Evolutionary conservation across 768 basidiomycete species (phyloP), one percentile per base, ranked within the genome.

Genomic region (Collybia nuda): DNA sequence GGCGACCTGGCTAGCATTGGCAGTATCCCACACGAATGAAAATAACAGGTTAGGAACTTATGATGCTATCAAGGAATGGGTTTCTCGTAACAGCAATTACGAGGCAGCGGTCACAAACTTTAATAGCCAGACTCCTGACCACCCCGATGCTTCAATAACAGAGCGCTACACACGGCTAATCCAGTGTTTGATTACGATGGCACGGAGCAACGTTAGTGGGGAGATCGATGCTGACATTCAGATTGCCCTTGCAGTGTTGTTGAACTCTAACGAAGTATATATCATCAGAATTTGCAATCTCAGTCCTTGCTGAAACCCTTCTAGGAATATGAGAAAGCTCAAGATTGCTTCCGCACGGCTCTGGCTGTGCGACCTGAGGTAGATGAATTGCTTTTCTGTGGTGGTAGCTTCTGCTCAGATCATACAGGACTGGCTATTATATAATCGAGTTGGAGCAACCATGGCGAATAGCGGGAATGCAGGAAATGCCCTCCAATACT

Each of bases 221-320:
- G 76, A 76, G 46, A 79, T 98, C 19, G 97, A 99, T 65, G 86
- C 96, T 7, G 96, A 99, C 66, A 85, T 95, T 23, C 97, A 99
- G 70, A 84, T 98, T 43, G 97, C 93, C 4, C 76, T 99, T 44
- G 96, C 93, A 3, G 88, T 98, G 35, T 63, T 98, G 61, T 78
- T 99, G 65, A 98, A 97, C 67, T 83, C 90, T 7, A 92, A 86
- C 51, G 96, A 97, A 76, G 93, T 91, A 53, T 21, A 73, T 58
- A 3, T 38, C 37, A 5, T 32, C n/a, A 17, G 9, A 32, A 11
- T 46, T 37, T 50, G 21, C 41, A 32, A 19, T 28, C 5, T 36
- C 24, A 26, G 22, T 32, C 38, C 40, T 21, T 50, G 47, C 58
- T 56, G n/a, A 48, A 47, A 38, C 3, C 11, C 49, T 29, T 47